Evolutionary conservation across 345 rosid species (phyloP), one percentile per base, ranked within the genome.

Genomic region (Balakata baccata): DNA sequence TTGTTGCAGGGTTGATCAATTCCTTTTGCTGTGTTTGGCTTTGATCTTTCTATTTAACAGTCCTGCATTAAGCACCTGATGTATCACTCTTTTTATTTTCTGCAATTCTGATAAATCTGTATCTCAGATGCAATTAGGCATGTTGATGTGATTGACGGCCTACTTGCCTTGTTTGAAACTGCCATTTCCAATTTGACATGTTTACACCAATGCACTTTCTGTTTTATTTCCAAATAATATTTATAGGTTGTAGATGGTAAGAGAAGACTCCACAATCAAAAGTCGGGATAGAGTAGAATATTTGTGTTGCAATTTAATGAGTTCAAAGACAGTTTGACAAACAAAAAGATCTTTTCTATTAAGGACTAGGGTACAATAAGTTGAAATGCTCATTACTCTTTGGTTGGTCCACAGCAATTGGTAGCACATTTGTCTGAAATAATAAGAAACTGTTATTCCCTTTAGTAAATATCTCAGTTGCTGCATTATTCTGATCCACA

Each of bases 241-340:
- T 34, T 57, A 17, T 29, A 61, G 38, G 34, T 57, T 16, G 51
- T 23, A 13, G 23, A 69, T 45, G 46, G 54, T 52, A 59, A 67
- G n/a, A 25, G 64, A 64, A 72, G 71, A 65, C 53, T 53, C 71
- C 77, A 37, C 51, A 20, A 58, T 54, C 23, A 66, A 60, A 52
- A 69, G 60, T 62, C 25, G 72, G 75, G 64, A 60, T 22, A 39
- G 20, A 3, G 17, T 62, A 63, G 77, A 81, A 60, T 80, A 73
- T 52, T 34, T 45, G n/a, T 73, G 73, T 66, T 43, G 6, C 49
- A 38, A 9, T 57, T 69, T 53, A 54, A 52, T 67, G 71, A 25
- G 75, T 71, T 82, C 72, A 63, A 73, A 59, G 70, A 78, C 64
- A 78, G 49, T 34, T n/a, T 58, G 85, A 82, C 80, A 79, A 75